Evolutionary conservation across 139 green algal species (phyloP).

Genomic region (Yamagishiella unicocca): DNA sequence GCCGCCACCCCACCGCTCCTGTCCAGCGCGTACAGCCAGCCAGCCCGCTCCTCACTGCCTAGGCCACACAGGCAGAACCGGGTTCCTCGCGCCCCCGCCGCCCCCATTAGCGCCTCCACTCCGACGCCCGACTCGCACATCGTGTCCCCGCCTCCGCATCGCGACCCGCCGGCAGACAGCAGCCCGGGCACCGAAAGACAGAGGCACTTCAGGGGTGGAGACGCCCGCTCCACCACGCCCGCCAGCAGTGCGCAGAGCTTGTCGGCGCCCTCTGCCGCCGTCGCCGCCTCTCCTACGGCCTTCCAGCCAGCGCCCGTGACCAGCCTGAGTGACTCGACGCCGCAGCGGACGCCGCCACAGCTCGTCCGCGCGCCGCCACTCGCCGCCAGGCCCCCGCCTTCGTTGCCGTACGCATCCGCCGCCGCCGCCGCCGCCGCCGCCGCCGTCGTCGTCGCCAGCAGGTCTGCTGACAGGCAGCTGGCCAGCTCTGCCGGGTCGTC

Average conservation of each 20-base stretch:
- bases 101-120: not conserved
- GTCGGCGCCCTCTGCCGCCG: not conserved
- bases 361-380: not conserved
- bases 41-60: not conserved
- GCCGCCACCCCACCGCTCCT: not conserved
- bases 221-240: not conserved
- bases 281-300: not conserved
- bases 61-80: slow-evolving; percentile 9
- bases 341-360: not conserved
- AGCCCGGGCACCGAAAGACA: slow-evolving; percentile 5
- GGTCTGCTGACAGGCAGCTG: not conserved
- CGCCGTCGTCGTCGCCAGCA: not conserved
- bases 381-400: not conserved
- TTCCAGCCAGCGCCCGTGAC: not conserved
- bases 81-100: not conserved
- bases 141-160: not conserved
- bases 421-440: not conserved
- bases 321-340: not conserved
- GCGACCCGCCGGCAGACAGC: not conserved
- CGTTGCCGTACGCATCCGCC: not conserved
- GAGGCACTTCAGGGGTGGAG: not conserved
- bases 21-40: not conserved
- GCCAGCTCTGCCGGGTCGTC: not conserved
- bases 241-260: not conserved
- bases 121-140: not conserved